Conservation (phyloP, 1,139 yeast species). For the Geotrichum carabidarum region DNA sequence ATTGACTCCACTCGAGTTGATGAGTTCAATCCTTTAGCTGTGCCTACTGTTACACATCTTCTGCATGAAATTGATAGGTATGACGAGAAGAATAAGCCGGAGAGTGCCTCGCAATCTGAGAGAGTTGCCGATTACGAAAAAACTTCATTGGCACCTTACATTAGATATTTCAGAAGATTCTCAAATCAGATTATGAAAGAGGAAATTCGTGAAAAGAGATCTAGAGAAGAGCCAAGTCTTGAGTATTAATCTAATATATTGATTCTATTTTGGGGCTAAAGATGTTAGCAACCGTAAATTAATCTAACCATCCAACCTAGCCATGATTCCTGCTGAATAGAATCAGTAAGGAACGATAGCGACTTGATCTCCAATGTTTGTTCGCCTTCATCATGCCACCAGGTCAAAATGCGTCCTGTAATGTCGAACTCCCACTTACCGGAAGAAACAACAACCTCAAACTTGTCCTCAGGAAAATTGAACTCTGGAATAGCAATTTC, state of each 20-base stretch:
- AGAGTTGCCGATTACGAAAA: constrained; percentile 51
- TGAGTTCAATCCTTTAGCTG: constrained; percentile 70
- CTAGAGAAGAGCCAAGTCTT: constrained; percentile 23
- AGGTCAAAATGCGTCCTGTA: constrained; percentile 53
- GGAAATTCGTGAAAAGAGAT: constrained; percentile 39
- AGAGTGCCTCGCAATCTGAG: constrained; percentile 20
- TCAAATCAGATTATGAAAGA: constrained; percentile 55
- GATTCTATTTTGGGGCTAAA: too few species aligned
- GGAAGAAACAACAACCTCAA: constrained; percentile 44
- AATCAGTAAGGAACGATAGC: not conserved
- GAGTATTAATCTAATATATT: constrained; percentile 22
- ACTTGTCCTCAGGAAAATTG: constrained; percentile 52
- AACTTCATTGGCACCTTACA: constrained; percentile 69
- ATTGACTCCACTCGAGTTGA: constrained; percentile 55
- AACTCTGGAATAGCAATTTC: constrained; percentile 61
- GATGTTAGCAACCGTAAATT: not conserved
- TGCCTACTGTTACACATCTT: constrained; percentile 68
- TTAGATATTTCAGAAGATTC: constrained; percentile 62
- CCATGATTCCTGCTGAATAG: not conserved
- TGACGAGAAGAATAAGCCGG: constrained; percentile 37
- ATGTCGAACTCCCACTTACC: constrained; percentile 54
- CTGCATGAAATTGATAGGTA: constrained; percentile 50
- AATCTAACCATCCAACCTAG: not conserved
- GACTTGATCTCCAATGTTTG: constrained; percentile 31
- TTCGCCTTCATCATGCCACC: constrained; percentile 56